Base-by-base conservation (phyloP, 2,329 filamentous ascomycete genomes). In the Lasiodiplodia sp. region DNA sequence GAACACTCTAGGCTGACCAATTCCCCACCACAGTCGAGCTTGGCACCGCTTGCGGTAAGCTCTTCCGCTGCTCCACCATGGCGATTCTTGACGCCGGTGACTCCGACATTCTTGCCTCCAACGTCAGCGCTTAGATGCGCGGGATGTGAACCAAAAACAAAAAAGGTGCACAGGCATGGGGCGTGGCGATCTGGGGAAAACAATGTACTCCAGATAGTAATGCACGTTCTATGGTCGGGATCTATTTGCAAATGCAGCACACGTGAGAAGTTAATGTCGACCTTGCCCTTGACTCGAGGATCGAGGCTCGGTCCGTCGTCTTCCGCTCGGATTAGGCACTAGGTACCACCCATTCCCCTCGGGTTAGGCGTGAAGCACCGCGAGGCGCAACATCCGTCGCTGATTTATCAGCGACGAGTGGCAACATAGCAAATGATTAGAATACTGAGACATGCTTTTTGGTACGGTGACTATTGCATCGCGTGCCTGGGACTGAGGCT, bases 51-150 rank as follows among this genome's bases (percentile, higher is more conserved):
- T 97, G 94, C 87, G 96, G 96, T 88, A 98, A 98, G 88, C 92
- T 99, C 82, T 99, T 97, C 92, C 90, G 94, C 78, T 97, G 93
- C 90, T 95, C 93, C 76, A 97, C 94, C 85, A 96, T 99, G 92
- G 91, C 94, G 78, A 92, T 98, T 81, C 87, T 98, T 75, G 96
- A 99, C 85, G 94, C 94, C 82, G 96, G 95, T 83, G 83, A 98
- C 90, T 97, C 93, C 76, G 96, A 99, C 85, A 99, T 99, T 84
- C 89, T 99, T 78, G 91, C 87, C 85, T 90, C 93, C 84, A 89
- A 90, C 77, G 76, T 81, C 40, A 47, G 25, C 67, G 77, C 79
- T 71, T 84, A 83, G 73, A 74, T 75, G 70, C 56, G 31, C 25
- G 23, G 4, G 72, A 31, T 28, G n/a, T 34, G 40, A 28, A 8